Conservation (phyloP, 805 yeast genomes). For the Teunomyces panamensis region DNA sequence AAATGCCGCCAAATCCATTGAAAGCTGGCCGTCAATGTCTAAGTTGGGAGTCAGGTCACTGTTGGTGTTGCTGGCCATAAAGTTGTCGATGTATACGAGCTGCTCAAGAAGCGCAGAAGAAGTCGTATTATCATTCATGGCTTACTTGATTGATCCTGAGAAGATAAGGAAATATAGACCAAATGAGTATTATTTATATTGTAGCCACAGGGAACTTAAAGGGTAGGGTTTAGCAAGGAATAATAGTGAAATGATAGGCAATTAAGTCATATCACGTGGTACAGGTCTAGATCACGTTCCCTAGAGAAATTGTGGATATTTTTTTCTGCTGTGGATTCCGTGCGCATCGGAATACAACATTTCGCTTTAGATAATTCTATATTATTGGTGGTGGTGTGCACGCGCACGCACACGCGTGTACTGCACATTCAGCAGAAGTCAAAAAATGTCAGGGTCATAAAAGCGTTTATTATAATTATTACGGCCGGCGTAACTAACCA, state of each 20-base stretch:
- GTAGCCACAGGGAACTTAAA: background rate
- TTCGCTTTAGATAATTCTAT: too few relatives aligned
- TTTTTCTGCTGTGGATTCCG: background rate
- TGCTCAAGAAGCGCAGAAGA: slow-evolving; percentile 62
- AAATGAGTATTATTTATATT: background rate
- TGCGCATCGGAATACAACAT: too few relatives aligned
- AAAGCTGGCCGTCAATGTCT: slow-evolving; percentile 40
- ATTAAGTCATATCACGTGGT: slow-evolving; percentile 7
- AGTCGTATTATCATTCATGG: slow-evolving; percentile 13
- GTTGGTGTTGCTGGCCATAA: slow-evolving; percentile 35
- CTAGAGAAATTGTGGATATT: background rate
- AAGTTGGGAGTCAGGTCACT: slow-evolving; percentile 37
- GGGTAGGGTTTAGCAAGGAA: background rate
- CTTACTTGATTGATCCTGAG: background rate
- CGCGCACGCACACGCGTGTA: too few relatives aligned
- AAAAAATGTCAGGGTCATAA: background rate
- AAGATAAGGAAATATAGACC: background rate
- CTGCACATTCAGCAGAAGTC: background rate
- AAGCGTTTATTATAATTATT: background rate
- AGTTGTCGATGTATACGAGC: slow-evolving; percentile 75
- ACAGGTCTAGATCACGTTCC: background rate
- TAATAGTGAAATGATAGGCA: background rate
- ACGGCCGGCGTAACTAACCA: background rate
- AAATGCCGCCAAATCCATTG: slow-evolving; percentile 70
- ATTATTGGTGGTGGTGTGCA: too few relatives aligned